Percentiles rank a stretch among this genome's conserved stretches.
phyloP scores from a whole-genome alignment of 2,329 filamentous ascomycete species.

The Lachnellula suecica region DNA sequence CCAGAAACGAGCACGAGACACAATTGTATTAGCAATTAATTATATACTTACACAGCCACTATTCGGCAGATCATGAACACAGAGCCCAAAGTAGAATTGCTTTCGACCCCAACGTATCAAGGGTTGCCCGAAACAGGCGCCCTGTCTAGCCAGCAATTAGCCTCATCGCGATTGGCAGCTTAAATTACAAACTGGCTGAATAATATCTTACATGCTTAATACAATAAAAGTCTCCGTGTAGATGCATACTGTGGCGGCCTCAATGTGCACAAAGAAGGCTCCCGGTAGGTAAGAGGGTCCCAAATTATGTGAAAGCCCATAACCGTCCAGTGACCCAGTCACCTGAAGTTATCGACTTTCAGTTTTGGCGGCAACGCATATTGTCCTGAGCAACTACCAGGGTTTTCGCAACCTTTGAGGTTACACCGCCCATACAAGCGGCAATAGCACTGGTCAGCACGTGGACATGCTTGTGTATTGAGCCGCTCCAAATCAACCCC shows the following conservation, averaged over 20 bases:
- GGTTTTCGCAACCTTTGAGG: conserved; percentile 15
- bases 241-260: no score
- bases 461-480: conserved; percentile 22
- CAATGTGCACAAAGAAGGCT: neutral
- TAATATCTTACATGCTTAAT: no score
- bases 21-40: neutral
- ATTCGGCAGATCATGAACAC: no score
- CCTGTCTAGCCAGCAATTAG: no score
- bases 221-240: no score
- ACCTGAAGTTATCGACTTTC: conserved; percentile 11
- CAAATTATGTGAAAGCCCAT: no score
- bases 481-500: conserved; percentile 17
- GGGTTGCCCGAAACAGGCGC: no score
- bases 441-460: conserved; percentile 25
- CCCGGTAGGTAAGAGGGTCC: no score
- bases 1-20: neutral
- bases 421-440: conserved; percentile 24
- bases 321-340: conserved; percentile 8
- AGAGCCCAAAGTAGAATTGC: no score
- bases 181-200: no score
- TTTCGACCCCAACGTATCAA: no score
- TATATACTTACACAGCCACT: neutral
- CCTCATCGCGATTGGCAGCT: no score
- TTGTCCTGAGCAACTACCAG: conserved; percentile 21
- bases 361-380: conserved; percentile 21